Evolutionary conservation across 1,284 basidiomycete species (phyloP), one percentile per base, ranked within the genome.

Genomic region (Cryptococcus sp.): DNA sequence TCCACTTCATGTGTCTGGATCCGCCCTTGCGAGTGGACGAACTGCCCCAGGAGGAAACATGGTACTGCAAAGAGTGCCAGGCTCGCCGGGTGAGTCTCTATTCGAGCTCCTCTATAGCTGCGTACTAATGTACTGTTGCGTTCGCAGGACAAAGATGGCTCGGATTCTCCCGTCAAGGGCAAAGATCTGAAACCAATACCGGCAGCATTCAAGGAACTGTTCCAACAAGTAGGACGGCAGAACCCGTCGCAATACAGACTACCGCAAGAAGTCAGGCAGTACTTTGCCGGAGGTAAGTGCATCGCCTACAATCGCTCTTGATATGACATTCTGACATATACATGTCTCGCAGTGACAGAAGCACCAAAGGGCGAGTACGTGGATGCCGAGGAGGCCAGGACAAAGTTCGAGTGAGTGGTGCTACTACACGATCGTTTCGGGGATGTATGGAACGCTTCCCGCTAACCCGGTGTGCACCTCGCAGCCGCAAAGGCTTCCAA

Each of bases 1-100:
- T 97, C 78, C 95, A 99, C 79, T 87, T 98, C 61, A 88, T 88
- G 84, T 99, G 95, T 78, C 85, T 99, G 68, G 90, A 97, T 75
- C 95, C 95, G 45, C 95, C 95, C 22, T 85, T 97, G 80, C 90
- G 94, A 66, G 83, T 88, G 53, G 84, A 89, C 67, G 93, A 98
- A 69, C 81, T 91, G 47, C 86, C 87, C 53, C 88, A 89, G 66
- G 89, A 89, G 48, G 91, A 95, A 71, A 85, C 85, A 67, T 99
- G 96, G 96, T 97, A 88, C 80, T 99, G 95, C 68, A 74, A 73
- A 55, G 69, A 78, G 52, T 78, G 79, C 55, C 48, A 60, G 40
- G 54, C 71, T 8, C 72, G 75, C 22, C 47, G 67, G 62, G 77
- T 78, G 46, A 59, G 75, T 64, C 2, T 16, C 8, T 27, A 16